Evolutionary conservation across 352 stramenopile species (phyloP), one percentile per base, ranked within the genome.

Genomic region (Phytophthora syringae): DNA sequence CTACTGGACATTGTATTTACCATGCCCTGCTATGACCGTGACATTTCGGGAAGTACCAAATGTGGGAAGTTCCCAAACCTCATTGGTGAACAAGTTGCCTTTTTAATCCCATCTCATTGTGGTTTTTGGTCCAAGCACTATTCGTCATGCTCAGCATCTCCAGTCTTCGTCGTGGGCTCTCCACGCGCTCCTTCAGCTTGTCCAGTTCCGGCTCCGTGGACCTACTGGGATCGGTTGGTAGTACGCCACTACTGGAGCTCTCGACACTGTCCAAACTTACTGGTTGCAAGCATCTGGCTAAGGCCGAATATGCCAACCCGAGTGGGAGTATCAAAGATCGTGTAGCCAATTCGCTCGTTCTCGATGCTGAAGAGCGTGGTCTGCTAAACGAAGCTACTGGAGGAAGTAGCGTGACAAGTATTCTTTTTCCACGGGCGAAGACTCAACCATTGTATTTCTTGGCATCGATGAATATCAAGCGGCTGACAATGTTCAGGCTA

Each of bases 241-340:
- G 93, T 55, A 95, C 86, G 25, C 82, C 84, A 21, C 68, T 95
- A 28, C 65, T 95, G 13, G 76, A 92, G 61, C 76, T 95, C 44
- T 81, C 78, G 40, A 82, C 74, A 22, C 53, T 93, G 22, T 91
- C 84, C 1, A 70, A 73, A 45, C 77, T 93, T 43, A 95, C 86
- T 3, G 74, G 77, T 4, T 92, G 84, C 76, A 89, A 79, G 59
- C 86, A 93, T 57, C 84, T 90, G 27, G 86, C 74, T 56, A 95
- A 95, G 64, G 84, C 84, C 18, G 86, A 95, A 73, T 93, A 82
- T 55, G 75, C 89, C 65, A 98, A 98, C 65, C 96, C 96, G 18
- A 93, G 92, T 60, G 95, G 95, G 11, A 96, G 81, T 22, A 91
- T 98, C 63, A 99, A 98, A 76, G 95, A 98, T 75, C 93, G 95